Evolutionary conservation across 192 early-diverging fungal species (phyloP).

Genomic region (Paraglomus occultum): DNA sequence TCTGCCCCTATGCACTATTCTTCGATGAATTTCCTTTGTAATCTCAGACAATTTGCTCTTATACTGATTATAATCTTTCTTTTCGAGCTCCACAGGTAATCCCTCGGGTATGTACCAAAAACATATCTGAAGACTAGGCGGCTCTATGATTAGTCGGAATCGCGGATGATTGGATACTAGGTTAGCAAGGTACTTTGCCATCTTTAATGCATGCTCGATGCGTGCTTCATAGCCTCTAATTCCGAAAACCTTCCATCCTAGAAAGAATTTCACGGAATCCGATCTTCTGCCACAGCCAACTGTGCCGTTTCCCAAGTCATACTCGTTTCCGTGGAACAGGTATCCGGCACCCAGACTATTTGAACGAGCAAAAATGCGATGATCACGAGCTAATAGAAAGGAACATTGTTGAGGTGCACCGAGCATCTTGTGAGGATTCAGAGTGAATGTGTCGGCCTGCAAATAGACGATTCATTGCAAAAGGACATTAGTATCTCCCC

Average conservation of each 20-base stretch:
- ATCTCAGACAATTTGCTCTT: constrained; percentile 41
- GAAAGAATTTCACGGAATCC: constrained; percentile 77
- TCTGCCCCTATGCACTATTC: constrained; percentile 45
- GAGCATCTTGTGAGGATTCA: constrained; percentile 85
- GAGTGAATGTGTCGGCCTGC: constrained; percentile 62
- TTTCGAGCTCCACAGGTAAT: constrained; percentile 19
- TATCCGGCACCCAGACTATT: constrained; percentile 68
- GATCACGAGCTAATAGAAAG: constrained; percentile 59
- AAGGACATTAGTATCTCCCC: not conserved
- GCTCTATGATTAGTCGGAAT: constrained; percentile 40
- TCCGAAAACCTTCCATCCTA: constrained; percentile 77
- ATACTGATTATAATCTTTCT: constrained; percentile 29
- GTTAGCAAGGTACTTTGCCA: constrained; percentile 48
- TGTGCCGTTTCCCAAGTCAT: constrained; percentile 75
- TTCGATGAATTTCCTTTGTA: constrained; percentile 45
- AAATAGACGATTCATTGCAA: not conserved
- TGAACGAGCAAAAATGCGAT: constrained; percentile 52
- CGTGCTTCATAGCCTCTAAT: constrained; percentile 54
- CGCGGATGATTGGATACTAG: constrained; percentile 33
- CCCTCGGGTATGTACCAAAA: constrained; percentile 72
- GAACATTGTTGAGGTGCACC: constrained; percentile 80
- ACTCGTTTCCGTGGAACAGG: constrained; percentile 62
- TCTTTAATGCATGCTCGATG: constrained; percentile 56
- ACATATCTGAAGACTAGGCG: constrained; percentile 58
- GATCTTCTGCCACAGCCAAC: constrained; percentile 77